A percentile compares a stretch with the other conserved stretches of the same genome.
phyloP scores from a whole-genome alignment of 371 early-diverging fungal genomes.

The Entomophthora muscae region DNA sequence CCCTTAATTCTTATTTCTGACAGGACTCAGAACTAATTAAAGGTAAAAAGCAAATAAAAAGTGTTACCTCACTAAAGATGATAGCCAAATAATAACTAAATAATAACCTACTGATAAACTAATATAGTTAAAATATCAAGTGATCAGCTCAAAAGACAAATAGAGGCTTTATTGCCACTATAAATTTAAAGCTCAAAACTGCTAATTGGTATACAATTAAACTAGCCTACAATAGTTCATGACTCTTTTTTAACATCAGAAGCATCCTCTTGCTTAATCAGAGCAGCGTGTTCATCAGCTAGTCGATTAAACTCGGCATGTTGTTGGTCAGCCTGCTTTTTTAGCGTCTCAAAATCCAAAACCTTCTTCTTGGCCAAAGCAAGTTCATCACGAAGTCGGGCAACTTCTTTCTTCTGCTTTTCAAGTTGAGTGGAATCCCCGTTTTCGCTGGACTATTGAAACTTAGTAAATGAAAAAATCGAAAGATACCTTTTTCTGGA shows the following conservation, averaged over 20 bases:
- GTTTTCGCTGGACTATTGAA: neutral
- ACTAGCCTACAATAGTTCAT: too few species aligned
- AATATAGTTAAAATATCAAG: too few species aligned
- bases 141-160: too few species aligned
- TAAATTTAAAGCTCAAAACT: too few species aligned
- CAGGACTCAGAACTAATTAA: too few species aligned
- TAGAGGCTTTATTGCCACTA: too few species aligned
- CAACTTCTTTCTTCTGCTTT: conserved; percentile 14
- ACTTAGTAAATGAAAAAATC: neutral
- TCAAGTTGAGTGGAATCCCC: conserved; percentile 7
- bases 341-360: conserved; percentile 46
- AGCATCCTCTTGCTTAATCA: conserved; percentile 10
- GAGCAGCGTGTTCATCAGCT: conserved; percentile 39
- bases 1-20: too few species aligned
- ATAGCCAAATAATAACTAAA: too few species aligned
- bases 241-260: conserved; percentile 2
- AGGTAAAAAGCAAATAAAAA: too few species aligned
- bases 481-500: conserved; percentile 27
- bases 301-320: conserved; percentile 54
- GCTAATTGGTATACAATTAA: too few species aligned
- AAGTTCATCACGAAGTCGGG: conserved; percentile 24
- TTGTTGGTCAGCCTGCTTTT: conserved; percentile 54
- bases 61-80: too few species aligned
- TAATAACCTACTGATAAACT: too few species aligned
- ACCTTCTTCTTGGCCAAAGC: conserved; percentile 29